phyloP scores from a whole-genome alignment of 495 filamentous ascomycete species.

The Aspergillus carlsbadensis region DNA sequence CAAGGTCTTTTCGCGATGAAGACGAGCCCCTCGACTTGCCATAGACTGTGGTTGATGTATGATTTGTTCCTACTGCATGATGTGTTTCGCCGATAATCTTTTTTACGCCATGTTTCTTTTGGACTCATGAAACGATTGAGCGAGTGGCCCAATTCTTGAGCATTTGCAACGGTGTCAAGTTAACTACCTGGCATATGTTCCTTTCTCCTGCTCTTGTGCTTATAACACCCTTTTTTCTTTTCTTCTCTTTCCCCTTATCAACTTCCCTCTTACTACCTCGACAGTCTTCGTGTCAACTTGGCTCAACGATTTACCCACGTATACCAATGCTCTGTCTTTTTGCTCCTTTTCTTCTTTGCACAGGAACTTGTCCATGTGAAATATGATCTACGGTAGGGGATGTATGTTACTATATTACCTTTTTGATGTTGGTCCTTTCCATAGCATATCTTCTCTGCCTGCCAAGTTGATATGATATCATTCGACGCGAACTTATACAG shows the following conservation, averaged over 20 bases:
- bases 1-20: slow-evolving; percentile 81
- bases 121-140: slow-evolving; percentile 45
- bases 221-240: slow-evolving; percentile 27
- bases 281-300: background rate
- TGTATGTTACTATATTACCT: slow-evolving; percentile 12
- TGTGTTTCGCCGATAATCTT: slow-evolving; percentile 25
- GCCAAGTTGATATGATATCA: background rate
- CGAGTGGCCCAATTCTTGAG: slow-evolving; percentile 42
- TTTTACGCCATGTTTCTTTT: slow-evolving; percentile 30
- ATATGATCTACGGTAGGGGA: slow-evolving; percentile 5
- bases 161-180: slow-evolving; percentile 45
- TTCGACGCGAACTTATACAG: background rate
- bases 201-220: slow-evolving; percentile 35
- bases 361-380: slow-evolving; percentile 8
- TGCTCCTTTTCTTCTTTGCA: background rate
- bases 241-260: slow-evolving; percentile 28
- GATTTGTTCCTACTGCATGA: slow-evolving; percentile 25
- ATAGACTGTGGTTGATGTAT: slow-evolving; percentile 31
- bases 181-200: slow-evolving; percentile 41
- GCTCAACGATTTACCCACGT: background rate
- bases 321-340: slow-evolving; percentile 15
- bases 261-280: slow-evolving; percentile 12
- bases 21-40: slow-evolving; percentile 14
- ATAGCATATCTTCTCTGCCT: background rate
- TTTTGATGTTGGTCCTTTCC: slow-evolving; percentile 3